A percentile compares a stretch with the other conserved stretches of the same genome.
These are phyloP conservation scores for Marasmius fiardii DNA, from an alignment of 1,284 basidiomycete genomes.

Conservation along the genomic window DNA sequence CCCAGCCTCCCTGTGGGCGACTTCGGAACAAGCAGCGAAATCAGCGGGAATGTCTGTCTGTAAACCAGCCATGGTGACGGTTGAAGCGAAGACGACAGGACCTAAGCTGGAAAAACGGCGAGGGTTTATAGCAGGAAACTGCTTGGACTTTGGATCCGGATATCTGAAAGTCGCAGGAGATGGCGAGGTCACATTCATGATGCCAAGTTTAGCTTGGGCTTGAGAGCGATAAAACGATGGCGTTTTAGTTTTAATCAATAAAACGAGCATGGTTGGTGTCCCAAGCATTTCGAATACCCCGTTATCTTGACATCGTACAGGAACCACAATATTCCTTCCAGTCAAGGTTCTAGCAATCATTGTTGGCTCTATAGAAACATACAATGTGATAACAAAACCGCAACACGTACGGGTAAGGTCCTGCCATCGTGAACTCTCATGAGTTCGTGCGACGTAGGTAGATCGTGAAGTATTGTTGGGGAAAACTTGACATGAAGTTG, in stretches of 20 bases:
- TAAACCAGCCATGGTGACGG: not conserved
- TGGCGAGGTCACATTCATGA: not conserved
- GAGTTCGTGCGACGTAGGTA: too few species aligned
- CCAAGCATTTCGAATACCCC: not conserved
- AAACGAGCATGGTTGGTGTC: too few species aligned
- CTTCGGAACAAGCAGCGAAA: not conserved
- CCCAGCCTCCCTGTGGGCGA: not conserved
- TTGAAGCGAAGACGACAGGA: not conserved
- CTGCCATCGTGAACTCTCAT: too few species aligned
- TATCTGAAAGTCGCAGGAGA: not conserved
- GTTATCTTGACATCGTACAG: not conserved
- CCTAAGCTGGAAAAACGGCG: too few species aligned
- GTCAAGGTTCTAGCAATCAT: too few species aligned
- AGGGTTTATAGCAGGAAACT: not conserved
- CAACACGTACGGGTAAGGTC: too few species aligned
- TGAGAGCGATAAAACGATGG: not conserved
- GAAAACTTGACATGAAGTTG: too few species aligned
- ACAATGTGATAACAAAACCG: too few species aligned
- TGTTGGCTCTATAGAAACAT: too few species aligned
- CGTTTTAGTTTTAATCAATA: too few species aligned
- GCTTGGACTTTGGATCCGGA: not conserved
- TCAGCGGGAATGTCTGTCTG: constrained; percentile 1
- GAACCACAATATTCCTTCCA: too few species aligned
- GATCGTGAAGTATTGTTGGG: too few species aligned
- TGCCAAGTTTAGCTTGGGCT: not conserved